Conservation (phyloP, 306 rosid species). For the Dryas octopetala region DNA sequence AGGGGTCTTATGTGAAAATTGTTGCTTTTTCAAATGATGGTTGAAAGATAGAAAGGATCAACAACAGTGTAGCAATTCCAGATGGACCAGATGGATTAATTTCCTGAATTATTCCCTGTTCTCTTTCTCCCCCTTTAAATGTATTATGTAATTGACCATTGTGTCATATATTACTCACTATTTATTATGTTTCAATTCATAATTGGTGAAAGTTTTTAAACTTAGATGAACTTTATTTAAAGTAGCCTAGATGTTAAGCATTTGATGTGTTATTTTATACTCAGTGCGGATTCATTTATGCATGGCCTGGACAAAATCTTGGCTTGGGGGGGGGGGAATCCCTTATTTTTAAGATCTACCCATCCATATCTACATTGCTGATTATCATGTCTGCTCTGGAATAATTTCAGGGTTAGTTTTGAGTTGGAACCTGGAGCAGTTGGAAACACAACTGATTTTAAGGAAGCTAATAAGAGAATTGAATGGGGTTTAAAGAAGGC, state of each 20-base stretch:
- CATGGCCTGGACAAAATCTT: no score
- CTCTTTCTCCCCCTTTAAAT: not conserved
- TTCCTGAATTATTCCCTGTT: not conserved
- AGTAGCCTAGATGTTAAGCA: not conserved
- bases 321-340: no score
- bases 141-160: not conserved
- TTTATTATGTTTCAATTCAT: not conserved
- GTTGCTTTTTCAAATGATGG: not conserved
- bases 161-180: not conserved
- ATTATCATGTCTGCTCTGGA: not conserved
- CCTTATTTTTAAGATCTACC: not conserved
- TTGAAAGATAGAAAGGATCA: not conserved
- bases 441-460: slow-evolving; percentile 85
- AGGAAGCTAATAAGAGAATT: slow-evolving; percentile 74
- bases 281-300: not conserved
- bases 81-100: not conserved
- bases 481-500: slow-evolving; percentile 94
- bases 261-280: not conserved
- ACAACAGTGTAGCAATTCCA: not conserved
- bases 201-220: not conserved
- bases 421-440: slow-evolving; percentile 85
- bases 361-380: not conserved
- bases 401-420: slow-evolving; percentile 64
- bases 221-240: not conserved
- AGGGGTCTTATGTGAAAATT: not conserved